A percentile compares a stretch with the other conserved stretches of the same genome.
Evolutionary conservation across 2,329 filamentous ascomycete genomes (phyloP).

Genomic region (Aspergillus versicolor): DNA sequence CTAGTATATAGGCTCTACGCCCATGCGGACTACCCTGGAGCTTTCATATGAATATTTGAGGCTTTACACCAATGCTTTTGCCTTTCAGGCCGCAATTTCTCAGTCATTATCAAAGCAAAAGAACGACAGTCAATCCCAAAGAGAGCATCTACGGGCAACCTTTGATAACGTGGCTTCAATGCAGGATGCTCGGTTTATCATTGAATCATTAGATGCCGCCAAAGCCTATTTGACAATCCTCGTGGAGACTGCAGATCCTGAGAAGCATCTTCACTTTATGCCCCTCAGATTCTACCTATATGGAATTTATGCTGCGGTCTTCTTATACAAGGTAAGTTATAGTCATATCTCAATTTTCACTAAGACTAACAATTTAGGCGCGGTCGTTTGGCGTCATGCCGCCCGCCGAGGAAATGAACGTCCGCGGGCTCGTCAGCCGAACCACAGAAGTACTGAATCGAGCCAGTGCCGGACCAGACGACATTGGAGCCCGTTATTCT

Average conservation of each 20-base stretch:
- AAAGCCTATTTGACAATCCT: conserved; percentile 61
- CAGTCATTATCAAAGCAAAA: conserved; percentile 46
- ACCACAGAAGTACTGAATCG: conserved; percentile 61
- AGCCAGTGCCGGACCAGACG: conserved; percentile 58
- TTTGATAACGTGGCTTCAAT: conserved; percentile 59
- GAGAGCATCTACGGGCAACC: conserved; percentile 43
- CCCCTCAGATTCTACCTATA: conserved; percentile 64
- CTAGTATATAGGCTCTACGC: conserved; percentile 53
- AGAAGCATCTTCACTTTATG: conserved; percentile 62
- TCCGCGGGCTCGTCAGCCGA: conserved; percentile 58
- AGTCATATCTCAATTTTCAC: no score
- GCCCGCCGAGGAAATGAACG: conserved; percentile 54
- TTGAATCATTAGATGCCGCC: conserved; percentile 64
- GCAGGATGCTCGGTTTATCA: conserved; percentile 65
- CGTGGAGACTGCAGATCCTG: conserved; percentile 59
- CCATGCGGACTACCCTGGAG: conserved; percentile 65
- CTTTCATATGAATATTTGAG: conserved; percentile 72
- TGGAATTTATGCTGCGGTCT: conserved; percentile 63
- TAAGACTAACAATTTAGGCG: conserved; percentile 37
- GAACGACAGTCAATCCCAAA: conserved; percentile 34
- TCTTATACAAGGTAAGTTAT: conserved; percentile 59
- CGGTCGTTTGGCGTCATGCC: conserved; percentile 60
- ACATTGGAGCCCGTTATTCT: conserved; percentile 62
- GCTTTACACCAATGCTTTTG: conserved; percentile 73
- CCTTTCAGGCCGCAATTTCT: conserved; percentile 68